Evolutionary conservation across 148 eudicot genomes (phyloP).

Genomic region (Rhododendron vialii): DNA sequence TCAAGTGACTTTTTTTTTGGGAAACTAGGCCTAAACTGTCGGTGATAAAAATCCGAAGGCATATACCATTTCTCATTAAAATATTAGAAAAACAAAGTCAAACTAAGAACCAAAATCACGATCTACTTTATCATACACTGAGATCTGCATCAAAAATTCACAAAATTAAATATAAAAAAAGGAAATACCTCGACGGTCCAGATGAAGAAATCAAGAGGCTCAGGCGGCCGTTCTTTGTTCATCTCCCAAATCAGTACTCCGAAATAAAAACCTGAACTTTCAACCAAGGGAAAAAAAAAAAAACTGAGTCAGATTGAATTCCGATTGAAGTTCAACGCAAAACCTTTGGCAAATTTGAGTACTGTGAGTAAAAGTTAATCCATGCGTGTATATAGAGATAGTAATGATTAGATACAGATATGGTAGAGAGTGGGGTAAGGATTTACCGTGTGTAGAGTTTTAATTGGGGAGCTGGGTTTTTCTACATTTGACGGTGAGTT

Average conservation of each 20-base stretch:
- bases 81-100: neutral
- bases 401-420: neutral
- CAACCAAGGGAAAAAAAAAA: neutral
- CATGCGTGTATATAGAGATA: neutral
- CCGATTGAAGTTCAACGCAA: neutral
- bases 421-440: neutral
- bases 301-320: neutral
- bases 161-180: neutral
- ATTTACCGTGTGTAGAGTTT: neutral
- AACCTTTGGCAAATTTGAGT: neutral
- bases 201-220: conserved; percentile 86
- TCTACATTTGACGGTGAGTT: neutral
- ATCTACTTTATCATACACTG: neutral
- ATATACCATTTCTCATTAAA: neutral
- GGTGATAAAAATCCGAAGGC: neutral
- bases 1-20: too few species aligned
- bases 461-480: neutral
- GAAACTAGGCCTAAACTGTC: neutral
- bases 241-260: conserved; percentile 30
- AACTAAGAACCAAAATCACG: neutral
- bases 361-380: neutral
- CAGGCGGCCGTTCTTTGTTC: conserved; percentile 66
- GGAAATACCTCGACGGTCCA: conserved; percentile 76
- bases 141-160: neutral
- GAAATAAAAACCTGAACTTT: neutral